Base-by-base conservation (phyloP, 371 early-diverging fungal genomes). In the Dinochytrium kinnereticum region DNA sequence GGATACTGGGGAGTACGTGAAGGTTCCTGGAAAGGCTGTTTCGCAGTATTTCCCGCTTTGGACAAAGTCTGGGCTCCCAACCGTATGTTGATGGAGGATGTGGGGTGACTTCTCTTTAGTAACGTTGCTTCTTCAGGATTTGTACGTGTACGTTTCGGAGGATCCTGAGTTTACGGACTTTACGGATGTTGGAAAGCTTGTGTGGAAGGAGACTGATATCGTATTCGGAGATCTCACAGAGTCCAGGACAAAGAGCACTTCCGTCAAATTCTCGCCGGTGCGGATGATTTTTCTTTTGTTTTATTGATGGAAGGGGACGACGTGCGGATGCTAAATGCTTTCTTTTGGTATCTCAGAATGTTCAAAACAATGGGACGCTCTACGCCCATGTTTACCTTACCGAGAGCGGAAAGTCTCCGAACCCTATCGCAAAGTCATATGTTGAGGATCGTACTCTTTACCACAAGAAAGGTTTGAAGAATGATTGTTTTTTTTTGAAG, bases 311-410 rank as follows among this genome's bases (percentile, higher is more conserved):
- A 50, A 88, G 51, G n/a, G n/a, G n/a, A n/a, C n/a, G n/a, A 39
- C 31, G 49, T 26, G 5, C 26, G 36, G 37, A 67, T 30, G n/a
- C 39, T 17, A 1, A 7, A 19, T 55, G 55, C 68, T 57, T 15
- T 30, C 34, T 44, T 64, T 57, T 44, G 30, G 64, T 33, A 71
- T 36, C n/a, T 68, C 51, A 68, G 77, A 67, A 76, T 59, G 87
- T 94, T 1, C 91, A 91, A 82, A 81, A 91, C 69, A 96, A 96
- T 75, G 95, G 94, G 28, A 89, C 92, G 17, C 78, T 94, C 1
- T 96, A 91, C 78, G 93, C 94, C 21, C 96, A 96, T 77, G 83
- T 93, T 38, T 93, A 88, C 84, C 76, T 94, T 69, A 83, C 87
- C 2, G 83, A 82, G 44, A 40, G 84, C 21, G 85, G 84, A 2